phyloP scores from a whole-genome alignment of 345 rosid species.

The Adansonia digitata region DNA sequence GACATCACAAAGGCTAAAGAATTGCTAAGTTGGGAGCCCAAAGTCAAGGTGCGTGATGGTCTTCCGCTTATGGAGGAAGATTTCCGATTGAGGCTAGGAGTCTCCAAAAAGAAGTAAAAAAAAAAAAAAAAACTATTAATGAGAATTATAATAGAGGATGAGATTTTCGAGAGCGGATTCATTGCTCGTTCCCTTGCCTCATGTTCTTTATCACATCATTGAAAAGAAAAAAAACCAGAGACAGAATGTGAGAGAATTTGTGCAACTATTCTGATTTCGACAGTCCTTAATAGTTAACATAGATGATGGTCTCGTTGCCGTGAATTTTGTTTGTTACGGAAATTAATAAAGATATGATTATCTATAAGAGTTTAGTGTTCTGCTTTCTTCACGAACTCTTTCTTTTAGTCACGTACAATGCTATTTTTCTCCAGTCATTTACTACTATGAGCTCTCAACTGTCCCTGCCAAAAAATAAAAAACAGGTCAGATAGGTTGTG shows the following conservation, averaged over 20 bases:
- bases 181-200: neutral
- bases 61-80: constrained; percentile 90
- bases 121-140: too few species aligned
- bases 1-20: constrained; percentile 81
- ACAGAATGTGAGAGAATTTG: neutral
- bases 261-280: neutral
- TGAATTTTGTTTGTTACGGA: neutral
- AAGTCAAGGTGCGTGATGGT: constrained; percentile 71
- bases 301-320: neutral
- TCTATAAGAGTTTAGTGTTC: too few species aligned
- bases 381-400: neutral
- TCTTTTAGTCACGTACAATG: neutral
- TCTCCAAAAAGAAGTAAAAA: constrained; percentile 34
- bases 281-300: neutral
- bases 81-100: constrained; percentile 69
- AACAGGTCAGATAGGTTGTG: too few species aligned
- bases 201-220: neutral
- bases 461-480: neutral
- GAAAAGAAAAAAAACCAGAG: neutral
- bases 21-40: constrained; percentile 87
- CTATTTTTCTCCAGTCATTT: too few species aligned
- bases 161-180: neutral
- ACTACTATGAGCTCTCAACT: neutral
- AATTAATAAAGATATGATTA: neutral
- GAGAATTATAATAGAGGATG: neutral